phyloP scores from a whole-genome alignment of 768 basidiomycete species.

The Calocera cornea region DNA sequence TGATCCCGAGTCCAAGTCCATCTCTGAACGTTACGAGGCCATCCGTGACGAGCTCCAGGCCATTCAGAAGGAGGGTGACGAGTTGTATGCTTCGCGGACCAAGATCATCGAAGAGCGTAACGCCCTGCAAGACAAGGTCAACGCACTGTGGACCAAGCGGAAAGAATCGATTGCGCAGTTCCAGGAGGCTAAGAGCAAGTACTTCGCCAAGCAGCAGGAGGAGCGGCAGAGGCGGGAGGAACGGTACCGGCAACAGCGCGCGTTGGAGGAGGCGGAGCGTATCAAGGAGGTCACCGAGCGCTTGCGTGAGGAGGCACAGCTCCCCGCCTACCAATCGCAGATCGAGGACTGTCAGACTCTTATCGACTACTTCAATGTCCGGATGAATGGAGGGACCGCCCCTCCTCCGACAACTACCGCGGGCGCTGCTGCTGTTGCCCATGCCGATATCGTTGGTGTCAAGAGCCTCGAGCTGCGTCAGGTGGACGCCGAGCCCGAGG shows the following conservation, averaged over 20 bases:
- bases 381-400: slow-evolving; percentile 30
- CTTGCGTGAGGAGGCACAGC: slow-evolving; percentile 77
- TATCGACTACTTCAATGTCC: slow-evolving; percentile 70
- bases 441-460: slow-evolving; percentile 40
- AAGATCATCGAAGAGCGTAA: slow-evolving; percentile 84
- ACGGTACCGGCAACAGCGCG: slow-evolving; percentile 56
- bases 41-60: slow-evolving; percentile 77
- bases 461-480: slow-evolving; percentile 73
- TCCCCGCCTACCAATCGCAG: slow-evolving; percentile 80
- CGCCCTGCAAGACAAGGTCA: slow-evolving; percentile 51
- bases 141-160: slow-evolving; percentile 58
- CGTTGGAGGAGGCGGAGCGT: slow-evolving; percentile 63
- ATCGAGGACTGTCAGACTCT: slow-evolving; percentile 95
- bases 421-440: slow-evolving; percentile 11
- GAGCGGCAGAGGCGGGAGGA: slow-evolving; percentile 65
- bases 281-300: slow-evolving; percentile 65
- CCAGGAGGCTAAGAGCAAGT: slow-evolving; percentile 73
- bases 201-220: slow-evolving; percentile 73
- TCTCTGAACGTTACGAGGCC: slow-evolving; percentile 64
- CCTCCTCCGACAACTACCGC: slow-evolving; percentile 11
- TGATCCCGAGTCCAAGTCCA: slow-evolving; percentile 75
- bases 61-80: slow-evolving; percentile 75
- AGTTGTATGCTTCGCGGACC: slow-evolving; percentile 61
- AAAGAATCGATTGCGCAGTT: slow-evolving; percentile 56
- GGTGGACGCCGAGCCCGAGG: slow-evolving; percentile 59